Base-by-base conservation (phyloP, 2,329 filamentous ascomycete genomes). In the Diaporthe vexans region DNA sequence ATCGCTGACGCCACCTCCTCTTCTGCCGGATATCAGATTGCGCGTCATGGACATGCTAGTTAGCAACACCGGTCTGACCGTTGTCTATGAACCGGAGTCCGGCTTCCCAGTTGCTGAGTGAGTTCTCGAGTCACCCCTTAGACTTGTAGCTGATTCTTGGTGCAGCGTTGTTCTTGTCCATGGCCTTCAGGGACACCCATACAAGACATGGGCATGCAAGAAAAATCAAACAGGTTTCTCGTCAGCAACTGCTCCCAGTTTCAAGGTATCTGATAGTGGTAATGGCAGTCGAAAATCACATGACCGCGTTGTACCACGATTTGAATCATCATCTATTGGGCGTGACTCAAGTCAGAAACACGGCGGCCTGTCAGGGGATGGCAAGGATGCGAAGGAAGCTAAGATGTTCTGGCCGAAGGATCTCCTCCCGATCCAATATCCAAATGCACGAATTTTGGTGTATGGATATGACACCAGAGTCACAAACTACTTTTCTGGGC, bases 121-220 rank as follows among this genome's bases (percentile, higher is more conserved):
- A 24, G 59, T 65, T 9, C 5, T 51, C 6, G 1, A 17, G 59
- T 3, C 40, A 33, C 19, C 40, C 6, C 4, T n/a, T 1, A 1
- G 59, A 9, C 24, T 65, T 33, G 19, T 3, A 17, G 9, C 40
- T 65, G 11, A 65, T 13, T 1, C 11, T 5, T 13, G 1, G 1
- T 46, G 24, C 26, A 65, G 59, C 43, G 51, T 65, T 17, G 26
- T 65, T 6, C 8, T 65, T 21, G 2, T 65, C 15, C 59, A 65
- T 2, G 59, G 59, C 26, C 59, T 65, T 17, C 59, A 65, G 3
- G 59, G 59, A 17, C 59, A 65, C 11, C 59, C 59, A 3, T 65
- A 65, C 19, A 65, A 51, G 19, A 65, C 59, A 5, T 65, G 59
- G 59, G 59, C 59, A 19, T 65, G 59, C 26, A 65, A 33, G n/a